These are phyloP conservation scores for Mucor piriformis DNA, from an alignment of 371 early-diverging fungal species.

Conservation along the genomic window DNA sequence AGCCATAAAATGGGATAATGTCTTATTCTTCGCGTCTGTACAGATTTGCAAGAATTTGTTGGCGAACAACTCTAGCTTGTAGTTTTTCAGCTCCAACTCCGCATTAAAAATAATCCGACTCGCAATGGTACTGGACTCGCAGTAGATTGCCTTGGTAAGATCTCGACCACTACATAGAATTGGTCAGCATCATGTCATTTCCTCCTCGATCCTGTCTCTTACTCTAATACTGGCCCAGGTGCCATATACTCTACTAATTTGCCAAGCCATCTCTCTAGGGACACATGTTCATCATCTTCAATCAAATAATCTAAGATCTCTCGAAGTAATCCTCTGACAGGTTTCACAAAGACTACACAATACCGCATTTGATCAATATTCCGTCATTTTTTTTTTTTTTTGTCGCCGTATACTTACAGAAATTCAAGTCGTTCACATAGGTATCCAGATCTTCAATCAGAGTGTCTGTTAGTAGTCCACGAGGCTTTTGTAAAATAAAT, in stretches of 20 bases:
- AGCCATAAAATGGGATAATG: background rate
- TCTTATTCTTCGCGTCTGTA: background rate
- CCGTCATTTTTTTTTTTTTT: background rate
- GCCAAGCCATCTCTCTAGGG: conserved; percentile 14
- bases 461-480: conserved; percentile 1
- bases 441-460: background rate
- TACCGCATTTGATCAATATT: background rate
- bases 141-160: conserved; percentile 14
- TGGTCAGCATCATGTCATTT: background rate
- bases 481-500: conserved; percentile 24
- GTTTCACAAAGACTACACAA: conserved; percentile 26
- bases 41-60: background rate
- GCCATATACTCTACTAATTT: background rate
- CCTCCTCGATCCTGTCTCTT: background rate
- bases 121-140: conserved; percentile 14
- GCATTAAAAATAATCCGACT: conserved; percentile 16
- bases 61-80: background rate
- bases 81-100: conserved; percentile 10
- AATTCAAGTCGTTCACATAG: conserved; percentile 20
- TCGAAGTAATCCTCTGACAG: conserved; percentile 15
- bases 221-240: background rate
- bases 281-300: conserved; percentile 13
- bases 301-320: conserved; percentile 23
- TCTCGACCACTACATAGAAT: background rate
- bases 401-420: conserved; percentile 7